phyloP scores from a whole-genome alignment of 1,284 basidiomycete genomes.

The Exsudoporus floridanus region DNA sequence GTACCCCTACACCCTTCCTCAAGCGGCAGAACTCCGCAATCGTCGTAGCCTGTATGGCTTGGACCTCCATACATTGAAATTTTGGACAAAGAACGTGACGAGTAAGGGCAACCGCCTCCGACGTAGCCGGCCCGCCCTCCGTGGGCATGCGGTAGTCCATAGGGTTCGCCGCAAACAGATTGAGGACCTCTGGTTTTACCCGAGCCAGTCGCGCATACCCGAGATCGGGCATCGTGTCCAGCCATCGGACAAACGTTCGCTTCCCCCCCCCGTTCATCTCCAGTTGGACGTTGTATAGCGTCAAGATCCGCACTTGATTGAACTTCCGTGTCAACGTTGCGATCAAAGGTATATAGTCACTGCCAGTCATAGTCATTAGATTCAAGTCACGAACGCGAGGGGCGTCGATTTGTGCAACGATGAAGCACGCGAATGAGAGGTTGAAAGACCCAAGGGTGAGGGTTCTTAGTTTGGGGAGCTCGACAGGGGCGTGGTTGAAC shows the following conservation, averaged over 20 bases:
- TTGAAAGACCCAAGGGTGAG: slow-evolving; percentile 56
- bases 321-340: slow-evolving; percentile 44
- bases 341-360: slow-evolving; percentile 51
- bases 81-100: slow-evolving; percentile 40
- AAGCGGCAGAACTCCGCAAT: slow-evolving; percentile 31
- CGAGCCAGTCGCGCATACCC: slow-evolving; percentile 48
- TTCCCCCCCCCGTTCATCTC: slow-evolving; percentile 22
- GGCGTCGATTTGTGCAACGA: slow-evolving; percentile 47
- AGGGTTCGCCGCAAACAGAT: slow-evolving; percentile 45
- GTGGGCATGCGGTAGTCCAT: slow-evolving; percentile 19
- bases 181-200: slow-evolving; percentile 41
- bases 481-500: slow-evolving; percentile 38
- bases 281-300: slow-evolving; percentile 46
- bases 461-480: slow-evolving; percentile 46
- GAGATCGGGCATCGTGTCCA: slow-evolving; percentile 54
- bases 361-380: slow-evolving; percentile 48
- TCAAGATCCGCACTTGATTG: slow-evolving; percentile 48
- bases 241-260: slow-evolving; percentile 43
- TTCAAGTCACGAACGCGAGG: slow-evolving; percentile 55
- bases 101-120: not conserved
- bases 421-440: slow-evolving; percentile 43
- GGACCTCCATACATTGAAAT: slow-evolving; percentile 44
- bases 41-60: slow-evolving; percentile 26
- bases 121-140: slow-evolving; percentile 4
- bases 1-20: slow-evolving; percentile 32